Evolutionary conservation across 371 early-diverging fungal species (phyloP), one percentile per base, ranked within the genome.

Genomic region (Mortierella sp.): DNA sequence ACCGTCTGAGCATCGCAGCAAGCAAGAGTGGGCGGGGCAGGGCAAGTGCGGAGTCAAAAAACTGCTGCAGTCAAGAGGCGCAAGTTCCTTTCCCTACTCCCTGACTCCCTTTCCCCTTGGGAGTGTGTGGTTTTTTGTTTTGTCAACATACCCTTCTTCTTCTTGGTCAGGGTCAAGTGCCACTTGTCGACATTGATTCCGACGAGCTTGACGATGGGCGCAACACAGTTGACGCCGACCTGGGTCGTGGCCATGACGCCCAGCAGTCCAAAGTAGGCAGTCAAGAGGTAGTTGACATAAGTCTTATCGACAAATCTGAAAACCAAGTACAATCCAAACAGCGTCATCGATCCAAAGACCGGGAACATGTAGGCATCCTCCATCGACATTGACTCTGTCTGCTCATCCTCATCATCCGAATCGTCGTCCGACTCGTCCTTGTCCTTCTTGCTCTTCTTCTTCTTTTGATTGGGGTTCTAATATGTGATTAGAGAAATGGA

Each of bases 341-440:
- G 87, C 13, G 94, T 94, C 26, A 85, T 88, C 16, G 97, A 97
- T 34, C 97, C 99, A 80, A 96, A 92, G 37, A 98, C 83, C 13
- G 99, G 98, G 80, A 97, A 97, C 95, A 93, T 91, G 85, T 96
- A 94, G 31, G 99, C 99, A 86, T 98, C 99, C 76, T 94, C 91
- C 6, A 95, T 81, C 6, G 95, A 91, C 73, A 98, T 90, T 48
- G 93, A 92, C 78, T 98, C 98, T 67, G 87, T 85, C 19, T 88
- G 87, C 26, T 88, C 88, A 50, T 91, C 92, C 24, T 91, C 91
- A 52, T 91, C 91, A 64, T 87, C 85, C 8, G 92, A 87, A n/a
- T n/a, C n/a, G 10, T 89, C 87, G 29, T 77, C 76, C 50, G 94
- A 94, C 4, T 91, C 91, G 41, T 90, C 90, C 4, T 87, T 87